phyloP scores from a whole-genome alignment of 495 filamentous ascomycete species.

The Neurospora sp. region DNA sequence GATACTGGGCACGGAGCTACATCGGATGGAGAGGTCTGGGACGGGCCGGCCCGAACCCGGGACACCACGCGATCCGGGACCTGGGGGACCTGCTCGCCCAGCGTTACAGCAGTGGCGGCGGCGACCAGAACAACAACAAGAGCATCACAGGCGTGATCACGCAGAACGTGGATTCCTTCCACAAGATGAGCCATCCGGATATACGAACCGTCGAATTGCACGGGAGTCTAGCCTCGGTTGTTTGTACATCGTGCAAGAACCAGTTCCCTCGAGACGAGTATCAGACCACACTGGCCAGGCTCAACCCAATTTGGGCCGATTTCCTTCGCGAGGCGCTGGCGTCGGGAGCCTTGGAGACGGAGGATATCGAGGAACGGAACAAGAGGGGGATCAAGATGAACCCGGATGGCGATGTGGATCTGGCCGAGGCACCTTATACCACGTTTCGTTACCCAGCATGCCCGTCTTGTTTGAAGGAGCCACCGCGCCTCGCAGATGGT shows the following conservation, averaged over 20 bases:
- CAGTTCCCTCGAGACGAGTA: slow-evolving; percentile 60
- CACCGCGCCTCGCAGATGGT: slow-evolving; percentile 51
- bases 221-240: slow-evolving; percentile 71
- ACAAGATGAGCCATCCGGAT: slow-evolving; percentile 63
- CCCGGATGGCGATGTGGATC: slow-evolving; percentile 88
- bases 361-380: slow-evolving; percentile 60
- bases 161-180: slow-evolving; percentile 95
- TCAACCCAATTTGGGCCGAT: slow-evolving; percentile 81
- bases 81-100: slow-evolving; percentile 44
- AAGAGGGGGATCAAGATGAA: slow-evolving; percentile 69
- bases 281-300: slow-evolving; percentile 59
- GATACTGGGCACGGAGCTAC: slow-evolving; percentile 95
- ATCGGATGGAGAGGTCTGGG: slow-evolving; percentile 78
- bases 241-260: slow-evolving; percentile 68
- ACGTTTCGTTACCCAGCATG: slow-evolving; percentile 90
- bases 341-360: slow-evolving; percentile 64
- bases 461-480: slow-evolving; percentile 61
- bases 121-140: slow-evolving; percentile 25
- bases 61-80: slow-evolving; percentile 64
- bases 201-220: slow-evolving; percentile 77
- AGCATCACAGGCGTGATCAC: slow-evolving; percentile 71
- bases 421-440: slow-evolving; percentile 78
- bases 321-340: slow-evolving; percentile 63
- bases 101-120: neutral
- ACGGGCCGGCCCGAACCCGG: slow-evolving; percentile 67